A percentile compares a stretch with the other conserved stretches of the same genome.
These are phyloP conservation scores for Tylopilus intermedius DNA, from an alignment of 768 basidiomycete genomes.

Conservation along the genomic window DNA sequence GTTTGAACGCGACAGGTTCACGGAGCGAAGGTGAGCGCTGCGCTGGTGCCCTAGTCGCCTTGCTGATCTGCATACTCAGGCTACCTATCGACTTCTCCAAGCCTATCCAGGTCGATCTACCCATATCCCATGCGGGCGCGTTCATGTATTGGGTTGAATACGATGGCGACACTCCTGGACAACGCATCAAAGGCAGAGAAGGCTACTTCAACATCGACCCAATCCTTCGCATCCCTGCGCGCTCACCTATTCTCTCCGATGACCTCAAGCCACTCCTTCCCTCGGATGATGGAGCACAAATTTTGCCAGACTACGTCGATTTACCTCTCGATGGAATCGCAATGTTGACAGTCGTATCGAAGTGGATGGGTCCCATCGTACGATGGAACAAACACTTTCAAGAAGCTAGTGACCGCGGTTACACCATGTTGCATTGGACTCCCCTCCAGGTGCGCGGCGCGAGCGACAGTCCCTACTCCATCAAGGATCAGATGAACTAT, in stretches of 20 bases:
- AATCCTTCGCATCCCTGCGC: slow-evolving; percentile 67
- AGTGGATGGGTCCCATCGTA: slow-evolving; percentile 90
- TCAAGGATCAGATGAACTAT: slow-evolving; percentile 80
- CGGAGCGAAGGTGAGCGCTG: slow-evolving; percentile 63
- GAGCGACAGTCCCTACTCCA: slow-evolving; percentile 90
- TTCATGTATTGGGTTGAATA: slow-evolving; percentile 96
- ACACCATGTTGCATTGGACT: slow-evolving; percentile 98
- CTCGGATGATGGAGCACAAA: slow-evolving; percentile 44
- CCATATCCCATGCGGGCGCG: slow-evolving; percentile 94
- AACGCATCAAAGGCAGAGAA: slow-evolving; percentile 74
- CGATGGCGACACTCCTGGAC: slow-evolving; percentile 52
- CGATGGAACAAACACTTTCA: slow-evolving; percentile 78
- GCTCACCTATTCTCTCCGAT: slow-evolving; percentile 65
- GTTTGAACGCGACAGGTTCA: slow-evolving; percentile 72
- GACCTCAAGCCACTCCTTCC: slow-evolving; percentile 50
- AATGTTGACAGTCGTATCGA: slow-evolving; percentile 87
- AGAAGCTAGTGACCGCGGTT: slow-evolving; percentile 84
- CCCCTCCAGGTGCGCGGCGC: slow-evolving; percentile 89
- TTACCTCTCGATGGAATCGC: slow-evolving; percentile 85
- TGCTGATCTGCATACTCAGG: slow-evolving; percentile 37
- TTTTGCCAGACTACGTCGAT: slow-evolving; percentile 52
- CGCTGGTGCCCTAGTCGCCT: not conserved
- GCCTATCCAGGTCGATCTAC: slow-evolving; percentile 89
- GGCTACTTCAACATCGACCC: slow-evolving; percentile 98
- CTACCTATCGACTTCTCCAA: slow-evolving; percentile 84